These are phyloP conservation scores for Staphylotrichum tortipilum DNA, from an alignment of 495 filamentous ascomycete genomes.

Conservation along the genomic window DNA sequence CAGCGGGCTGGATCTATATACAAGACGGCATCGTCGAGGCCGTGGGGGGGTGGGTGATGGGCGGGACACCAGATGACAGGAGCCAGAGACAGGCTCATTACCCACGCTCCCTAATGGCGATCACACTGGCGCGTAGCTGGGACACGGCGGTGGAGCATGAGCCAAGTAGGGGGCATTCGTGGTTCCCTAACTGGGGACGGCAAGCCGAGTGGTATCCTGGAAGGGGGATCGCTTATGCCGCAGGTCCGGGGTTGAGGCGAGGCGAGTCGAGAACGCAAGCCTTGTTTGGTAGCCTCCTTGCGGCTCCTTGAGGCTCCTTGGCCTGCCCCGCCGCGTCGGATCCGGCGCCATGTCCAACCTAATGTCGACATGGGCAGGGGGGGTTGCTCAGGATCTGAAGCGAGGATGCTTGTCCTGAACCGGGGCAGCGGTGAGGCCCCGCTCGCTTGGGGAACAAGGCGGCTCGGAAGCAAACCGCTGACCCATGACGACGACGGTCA, in stretches of 20 bases:
- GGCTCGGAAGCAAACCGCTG: neutral
- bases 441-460: neutral
- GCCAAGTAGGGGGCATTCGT: neutral
- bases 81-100: conserved; percentile 14
- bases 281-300: conserved; percentile 13
- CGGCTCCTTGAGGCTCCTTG: conserved; percentile 19
- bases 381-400: conserved; percentile 9
- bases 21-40: neutral
- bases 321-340: conserved; percentile 6
- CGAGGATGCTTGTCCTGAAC: conserved; percentile 8
- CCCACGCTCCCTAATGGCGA: conserved; percentile 23
- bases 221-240: conserved; percentile 21
- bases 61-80: conserved; percentile 13
- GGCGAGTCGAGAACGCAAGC: conserved; percentile 9
- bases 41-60: conserved; percentile 11
- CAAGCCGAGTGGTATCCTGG: neutral
- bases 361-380: conserved; percentile 4
- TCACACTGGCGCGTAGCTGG: conserved; percentile 23
- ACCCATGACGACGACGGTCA: too few relatives aligned
- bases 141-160: conserved; percentile 15
- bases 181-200: conserved; percentile 6
- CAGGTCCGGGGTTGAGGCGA: conserved; percentile 7
- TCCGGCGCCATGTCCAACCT: conserved; percentile 3
- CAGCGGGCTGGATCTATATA: conserved; percentile 24
- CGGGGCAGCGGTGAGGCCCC: neutral